A percentile compares a stretch with the other conserved stretches of the same genome.
These are phyloP conservation scores for Apiospora marii DNA, from an alignment of 2,329 filamentous ascomycete species.

Conservation along the genomic window DNA sequence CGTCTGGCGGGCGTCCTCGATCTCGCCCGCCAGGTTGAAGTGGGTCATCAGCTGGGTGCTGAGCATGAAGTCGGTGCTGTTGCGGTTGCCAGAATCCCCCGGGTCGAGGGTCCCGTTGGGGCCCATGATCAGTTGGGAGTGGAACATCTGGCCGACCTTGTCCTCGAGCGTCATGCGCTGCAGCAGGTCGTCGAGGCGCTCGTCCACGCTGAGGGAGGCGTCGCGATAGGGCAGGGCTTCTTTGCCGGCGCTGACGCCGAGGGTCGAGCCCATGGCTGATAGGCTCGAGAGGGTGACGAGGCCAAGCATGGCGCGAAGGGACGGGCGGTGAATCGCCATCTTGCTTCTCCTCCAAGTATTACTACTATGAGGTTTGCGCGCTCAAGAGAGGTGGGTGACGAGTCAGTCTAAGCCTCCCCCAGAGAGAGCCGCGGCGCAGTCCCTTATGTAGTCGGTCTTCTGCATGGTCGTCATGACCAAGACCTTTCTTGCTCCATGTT, in stretches of 20 bases:
- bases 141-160: slow-evolving; percentile 58
- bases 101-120: slow-evolving; percentile 37
- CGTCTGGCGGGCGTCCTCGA: slow-evolving; percentile 45
- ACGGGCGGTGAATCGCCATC: background rate
- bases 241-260: background rate
- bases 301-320: slow-evolving; percentile 12
- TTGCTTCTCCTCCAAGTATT: background rate
- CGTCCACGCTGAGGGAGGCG: slow-evolving; percentile 50
- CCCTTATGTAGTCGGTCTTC: background rate
- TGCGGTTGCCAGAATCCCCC: slow-evolving; percentile 27
- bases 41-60: slow-evolving; percentile 50
- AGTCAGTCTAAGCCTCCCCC: background rate
- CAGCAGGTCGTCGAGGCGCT: slow-evolving; percentile 55
- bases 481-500: background rate
- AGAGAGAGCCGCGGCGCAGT: background rate
- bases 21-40: slow-evolving; percentile 55
- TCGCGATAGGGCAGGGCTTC: slow-evolving; percentile 34
- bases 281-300: background rate
- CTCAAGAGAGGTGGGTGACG: background rate
- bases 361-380: background rate
- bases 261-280: background rate
- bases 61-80: slow-evolving; percentile 44
- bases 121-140: slow-evolving; percentile 44
- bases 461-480: background rate
- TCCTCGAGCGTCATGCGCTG: slow-evolving; percentile 56